phyloP scores from a whole-genome alignment of 192 early-diverging fungal genomes.

The Podila horticola region DNA sequence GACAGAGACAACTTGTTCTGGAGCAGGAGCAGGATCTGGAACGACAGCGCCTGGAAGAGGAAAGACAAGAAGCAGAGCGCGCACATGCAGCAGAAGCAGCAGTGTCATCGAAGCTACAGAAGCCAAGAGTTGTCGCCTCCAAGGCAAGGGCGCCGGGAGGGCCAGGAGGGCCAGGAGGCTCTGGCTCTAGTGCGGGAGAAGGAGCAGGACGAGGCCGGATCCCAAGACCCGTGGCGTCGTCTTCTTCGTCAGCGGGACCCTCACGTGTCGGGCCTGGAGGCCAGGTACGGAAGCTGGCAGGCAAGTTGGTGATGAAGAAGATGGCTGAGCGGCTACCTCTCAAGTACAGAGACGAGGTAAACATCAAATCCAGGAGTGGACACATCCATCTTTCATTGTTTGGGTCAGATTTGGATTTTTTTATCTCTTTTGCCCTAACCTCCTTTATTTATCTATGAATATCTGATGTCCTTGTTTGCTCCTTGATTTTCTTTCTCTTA shows the following conservation, averaged over 20 bases:
- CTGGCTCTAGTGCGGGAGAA: conserved; percentile 14
- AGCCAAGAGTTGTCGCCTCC: neutral
- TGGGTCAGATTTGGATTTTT: neutral
- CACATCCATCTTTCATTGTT: neutral
- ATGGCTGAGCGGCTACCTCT: conserved; percentile 39
- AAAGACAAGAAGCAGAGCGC: conserved; percentile 30
- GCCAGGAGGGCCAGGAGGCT: too few relatives aligned
- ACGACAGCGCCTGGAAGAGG: conserved; percentile 27
- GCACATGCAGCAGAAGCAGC: conserved; percentile 7
- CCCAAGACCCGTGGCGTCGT: neutral
- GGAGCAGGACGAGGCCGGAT: conserved; percentile 2
- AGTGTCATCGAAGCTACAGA: neutral
- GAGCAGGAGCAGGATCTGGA: conserved; percentile 26
- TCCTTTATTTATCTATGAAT: neutral
- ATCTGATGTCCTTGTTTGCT: neutral
- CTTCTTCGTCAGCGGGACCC: conserved; percentile 1
- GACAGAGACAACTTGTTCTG: conserved; percentile 23
- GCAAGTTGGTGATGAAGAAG: conserved; percentile 41
- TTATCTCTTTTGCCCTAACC: neutral
- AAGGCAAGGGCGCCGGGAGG: neutral
- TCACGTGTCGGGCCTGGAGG: conserved; percentile 37
- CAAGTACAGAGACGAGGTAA: conserved; percentile 41
- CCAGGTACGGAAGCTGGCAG: conserved; percentile 29
- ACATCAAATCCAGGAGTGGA: neutral
- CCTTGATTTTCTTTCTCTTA: neutral